Evolutionary conservation across 805 yeast genomes (phyloP).

Genomic region (Blastobotrys americana): DNA sequence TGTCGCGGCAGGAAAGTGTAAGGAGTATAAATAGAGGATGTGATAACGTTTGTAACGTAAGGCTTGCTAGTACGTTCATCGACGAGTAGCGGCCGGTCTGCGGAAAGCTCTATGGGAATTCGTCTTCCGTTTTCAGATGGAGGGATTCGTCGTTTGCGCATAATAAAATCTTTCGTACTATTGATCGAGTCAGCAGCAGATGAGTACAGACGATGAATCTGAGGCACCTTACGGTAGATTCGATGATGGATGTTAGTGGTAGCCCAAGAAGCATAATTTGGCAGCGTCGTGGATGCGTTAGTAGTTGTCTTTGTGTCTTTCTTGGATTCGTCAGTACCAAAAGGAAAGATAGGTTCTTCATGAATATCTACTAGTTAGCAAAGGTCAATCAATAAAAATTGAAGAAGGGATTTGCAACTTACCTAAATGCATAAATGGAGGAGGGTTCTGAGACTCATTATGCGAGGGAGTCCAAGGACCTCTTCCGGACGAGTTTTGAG

Average conservation of each 20-base stretch:
- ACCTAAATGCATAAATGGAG: background rate
- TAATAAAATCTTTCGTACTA: conserved; percentile 21
- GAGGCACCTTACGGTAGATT: background rate
- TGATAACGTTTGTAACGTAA: conserved; percentile 60
- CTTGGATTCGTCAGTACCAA: background rate
- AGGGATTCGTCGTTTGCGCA: conserved; percentile 28
- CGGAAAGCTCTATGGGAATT: conserved; percentile 56
- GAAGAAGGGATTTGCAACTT: too few species aligned
- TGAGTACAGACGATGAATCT: background rate
- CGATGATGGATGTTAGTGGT: conserved; percentile 8
- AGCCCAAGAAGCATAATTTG: conserved; percentile 26
- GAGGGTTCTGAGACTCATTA: too few species aligned
- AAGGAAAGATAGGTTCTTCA: conserved; percentile 10
- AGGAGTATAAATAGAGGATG: conserved; percentile 79
- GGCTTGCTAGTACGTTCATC: conserved; percentile 66
- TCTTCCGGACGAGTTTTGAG: too few species aligned
- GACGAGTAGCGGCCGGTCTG: conserved; percentile 36
- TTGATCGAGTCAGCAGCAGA: background rate
- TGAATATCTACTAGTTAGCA: conserved; percentile 8
- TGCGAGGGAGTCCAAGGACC: too few species aligned
- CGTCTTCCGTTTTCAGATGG: conserved; percentile 64
- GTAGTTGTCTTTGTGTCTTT: conserved; percentile 1
- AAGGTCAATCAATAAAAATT: too few species aligned
- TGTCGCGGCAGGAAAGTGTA: conserved; percentile 84
- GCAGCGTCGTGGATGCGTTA: conserved; percentile 14